These are phyloP conservation scores for Tuber umbilicatum DNA, from an alignment of 495 filamentous ascomycete genomes.

Conservation along the genomic window DNA sequence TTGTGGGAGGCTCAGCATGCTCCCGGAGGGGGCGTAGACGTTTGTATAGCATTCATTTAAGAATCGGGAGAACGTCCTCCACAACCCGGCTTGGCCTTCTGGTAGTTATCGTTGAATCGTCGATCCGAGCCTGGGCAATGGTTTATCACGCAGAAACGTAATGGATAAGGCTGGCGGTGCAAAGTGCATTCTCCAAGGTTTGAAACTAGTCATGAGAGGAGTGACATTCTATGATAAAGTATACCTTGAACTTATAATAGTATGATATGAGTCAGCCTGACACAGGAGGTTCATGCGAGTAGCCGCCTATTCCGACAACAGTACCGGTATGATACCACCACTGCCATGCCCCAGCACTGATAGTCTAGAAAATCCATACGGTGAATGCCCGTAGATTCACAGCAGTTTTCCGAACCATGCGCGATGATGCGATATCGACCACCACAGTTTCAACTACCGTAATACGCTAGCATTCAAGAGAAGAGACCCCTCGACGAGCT, in stretches of 20 bases:
- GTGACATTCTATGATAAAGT: not conserved
- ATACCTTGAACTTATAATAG: not conserved
- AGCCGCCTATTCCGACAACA: not conserved
- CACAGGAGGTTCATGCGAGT: not conserved
- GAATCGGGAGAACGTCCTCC: not conserved
- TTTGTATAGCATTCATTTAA: not conserved
- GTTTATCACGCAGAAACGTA: not conserved
- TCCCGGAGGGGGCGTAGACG: not conserved
- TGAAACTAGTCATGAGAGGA: not conserved
- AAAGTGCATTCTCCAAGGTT: not conserved
- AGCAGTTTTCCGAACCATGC: not conserved
- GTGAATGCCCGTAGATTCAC: too few relatives aligned
- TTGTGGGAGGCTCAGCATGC: not conserved
- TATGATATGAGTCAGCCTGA: not conserved
- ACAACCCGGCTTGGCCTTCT: not conserved
- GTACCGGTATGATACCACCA: not conserved
- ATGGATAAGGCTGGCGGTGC: not conserved
- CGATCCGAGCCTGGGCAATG: not conserved
- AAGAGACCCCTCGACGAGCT: not conserved
- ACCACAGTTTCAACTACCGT: not conserved
- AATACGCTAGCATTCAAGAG: not conserved
- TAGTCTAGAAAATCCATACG: not conserved
- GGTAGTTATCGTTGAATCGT: not conserved
- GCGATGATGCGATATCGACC: not conserved
- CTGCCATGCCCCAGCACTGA: not conserved